Evolutionary conservation across 2,329 filamentous ascomycete genomes (phyloP).

Genomic region (Ascochyta pisi): DNA sequence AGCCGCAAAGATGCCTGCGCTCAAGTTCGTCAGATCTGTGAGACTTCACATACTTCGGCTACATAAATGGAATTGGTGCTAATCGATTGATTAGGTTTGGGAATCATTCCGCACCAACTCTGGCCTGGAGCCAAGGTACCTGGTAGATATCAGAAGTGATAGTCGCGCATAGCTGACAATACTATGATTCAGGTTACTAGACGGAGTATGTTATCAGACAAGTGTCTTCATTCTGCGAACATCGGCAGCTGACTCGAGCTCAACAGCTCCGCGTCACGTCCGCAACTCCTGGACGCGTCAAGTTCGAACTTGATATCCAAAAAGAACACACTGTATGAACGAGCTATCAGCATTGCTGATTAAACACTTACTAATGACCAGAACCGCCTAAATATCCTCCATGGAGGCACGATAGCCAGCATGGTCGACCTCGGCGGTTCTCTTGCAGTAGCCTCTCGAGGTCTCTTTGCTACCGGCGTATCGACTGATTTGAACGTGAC

Average conservation of each 20-base stretch:
- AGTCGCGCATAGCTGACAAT: background rate
- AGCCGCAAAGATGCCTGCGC: conserved; percentile 48
- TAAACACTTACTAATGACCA: conserved; percentile 44
- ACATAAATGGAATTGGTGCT: conserved; percentile 9
- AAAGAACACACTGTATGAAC: conserved; percentile 74
- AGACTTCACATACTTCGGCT: conserved; percentile 29
- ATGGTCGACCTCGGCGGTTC: conserved; percentile 74
- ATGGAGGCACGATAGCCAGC: conserved; percentile 80
- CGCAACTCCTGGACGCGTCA: conserved; percentile 70
- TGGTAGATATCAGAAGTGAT: background rate
- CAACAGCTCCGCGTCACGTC: conserved; percentile 70
- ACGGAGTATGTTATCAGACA: conserved; percentile 43
- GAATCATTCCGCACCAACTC: conserved; percentile 86
- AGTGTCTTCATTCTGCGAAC: background rate
- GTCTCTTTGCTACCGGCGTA: conserved; percentile 70
- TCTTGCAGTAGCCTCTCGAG: conserved; percentile 69
- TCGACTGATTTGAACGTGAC: conserved; percentile 72
- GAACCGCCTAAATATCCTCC: conserved; percentile 79
- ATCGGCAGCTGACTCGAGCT: background rate
- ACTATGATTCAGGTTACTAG: conserved; percentile 46
- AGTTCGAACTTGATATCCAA: conserved; percentile 77
- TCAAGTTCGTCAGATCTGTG: conserved; percentile 71
- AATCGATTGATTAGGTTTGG: conserved; percentile 67
- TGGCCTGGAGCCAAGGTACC: conserved; percentile 84
- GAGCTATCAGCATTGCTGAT: background rate